Evolutionary conservation across 2,329 filamentous ascomycete species (phyloP).

Genomic region (Penicillium sclerotigenum): DNA sequence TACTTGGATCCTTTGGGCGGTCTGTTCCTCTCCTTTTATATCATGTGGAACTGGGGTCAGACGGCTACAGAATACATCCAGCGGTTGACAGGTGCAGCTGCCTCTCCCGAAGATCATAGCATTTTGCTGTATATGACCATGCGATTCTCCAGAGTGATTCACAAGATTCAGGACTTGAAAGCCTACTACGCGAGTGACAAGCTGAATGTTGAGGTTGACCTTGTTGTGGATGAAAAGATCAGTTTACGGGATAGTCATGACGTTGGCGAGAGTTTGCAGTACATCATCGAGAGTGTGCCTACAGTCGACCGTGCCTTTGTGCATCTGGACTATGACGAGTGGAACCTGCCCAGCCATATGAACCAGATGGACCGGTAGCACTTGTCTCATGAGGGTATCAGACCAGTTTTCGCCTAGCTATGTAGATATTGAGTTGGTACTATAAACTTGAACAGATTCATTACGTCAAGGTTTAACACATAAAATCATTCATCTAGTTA

Average conservation of each 20-base stretch:
- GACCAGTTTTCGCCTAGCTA: neutral
- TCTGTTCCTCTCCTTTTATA: slow-evolving; percentile 59
- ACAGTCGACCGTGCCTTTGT: slow-evolving; percentile 48
- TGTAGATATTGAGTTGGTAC: neutral
- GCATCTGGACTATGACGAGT: slow-evolving; percentile 48
- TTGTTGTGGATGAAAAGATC: slow-evolving; percentile 57
- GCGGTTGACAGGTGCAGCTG: slow-evolving; percentile 60
- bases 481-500: slow-evolving; percentile 25
- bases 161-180: slow-evolving; percentile 60
- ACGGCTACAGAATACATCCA: slow-evolving; percentile 62
- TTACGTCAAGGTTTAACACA: slow-evolving; percentile 8
- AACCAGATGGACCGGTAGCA: slow-evolving; percentile 28
- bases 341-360: slow-evolving; percentile 45
- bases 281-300: slow-evolving; percentile 56
- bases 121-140: slow-evolving; percentile 86
- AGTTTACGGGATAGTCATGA: slow-evolving; percentile 59
- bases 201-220: slow-evolving; percentile 62
- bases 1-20: slow-evolving; percentile 61
- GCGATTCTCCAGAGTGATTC: slow-evolving; percentile 85
- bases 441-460: neutral
- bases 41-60: slow-evolving; percentile 59
- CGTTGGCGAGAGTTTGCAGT: slow-evolving; percentile 58
- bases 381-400: too few species aligned
- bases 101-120: slow-evolving; percentile 64
- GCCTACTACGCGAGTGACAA: slow-evolving; percentile 62